Evolutionary conservation across 148 eudicot species (phyloP), one percentile per base, ranked within the genome.

Genomic region (Fallopia convolvulus): DNA sequence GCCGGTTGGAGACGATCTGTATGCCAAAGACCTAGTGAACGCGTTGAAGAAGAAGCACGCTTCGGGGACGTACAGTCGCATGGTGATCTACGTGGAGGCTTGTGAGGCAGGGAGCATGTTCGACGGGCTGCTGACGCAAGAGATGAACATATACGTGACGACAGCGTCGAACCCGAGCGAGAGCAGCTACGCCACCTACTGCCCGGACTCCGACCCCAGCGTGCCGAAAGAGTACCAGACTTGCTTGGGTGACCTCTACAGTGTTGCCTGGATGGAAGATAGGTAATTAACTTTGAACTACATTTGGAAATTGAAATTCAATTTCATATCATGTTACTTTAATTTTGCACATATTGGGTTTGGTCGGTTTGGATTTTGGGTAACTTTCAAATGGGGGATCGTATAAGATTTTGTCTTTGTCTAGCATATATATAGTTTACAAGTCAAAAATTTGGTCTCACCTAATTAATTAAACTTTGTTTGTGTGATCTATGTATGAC

Each of bases 251-350:
- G 93, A 90, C 77, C 73, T 90, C 30, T 90, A 86, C 66, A 90
- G 93, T 61, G 86, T 90, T 70, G 83, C 93, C 70, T 90, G 93
- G 93, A 85, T 90, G 93, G 93, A 90, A 68, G 93, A 90, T 76
- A 83, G 90, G 93, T 88, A 83, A 26, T 30, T 12, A 61, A 26
- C 30, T 26, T 26, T 26, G 30, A 26, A 26, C 1, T 26, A 26
- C 30, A 26, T 26, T 26, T 26, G 30, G 30, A 26, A 26, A 0
- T 26, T 26, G 1, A 26, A 26, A 1, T 26, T 26, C 30, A 26
- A 26, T 1, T 26, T 26, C 30, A 26, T 26, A 26, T 26, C 30
- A 26, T 26, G 30, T 26, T 26, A 26, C 30, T 26, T 26, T 26
- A 26, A 26, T 26, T 26, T 26, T 26, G 30, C 30, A 26, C 30